phyloP scores from a whole-genome alignment of 1,284 basidiomycete genomes.

The Ustilago loliicola region DNA sequence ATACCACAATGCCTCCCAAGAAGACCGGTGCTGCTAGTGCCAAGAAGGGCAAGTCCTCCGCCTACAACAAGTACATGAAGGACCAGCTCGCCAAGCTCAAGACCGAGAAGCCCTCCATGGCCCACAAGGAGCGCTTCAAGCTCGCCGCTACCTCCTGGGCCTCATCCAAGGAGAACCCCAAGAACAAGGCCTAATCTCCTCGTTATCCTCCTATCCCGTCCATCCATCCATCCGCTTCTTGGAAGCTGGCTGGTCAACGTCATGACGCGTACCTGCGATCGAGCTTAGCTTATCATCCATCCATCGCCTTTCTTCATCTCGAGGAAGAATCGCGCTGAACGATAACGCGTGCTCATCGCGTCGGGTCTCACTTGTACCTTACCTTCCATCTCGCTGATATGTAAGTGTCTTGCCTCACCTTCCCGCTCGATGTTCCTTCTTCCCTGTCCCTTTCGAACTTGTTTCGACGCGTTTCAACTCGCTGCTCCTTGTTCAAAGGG shows the following conservation, averaged over 20 bases:
- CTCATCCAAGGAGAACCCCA: constrained; percentile 57
- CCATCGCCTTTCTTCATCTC: neutral
- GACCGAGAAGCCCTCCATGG: constrained; percentile 55
- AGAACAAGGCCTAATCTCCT: constrained; percentile 51
- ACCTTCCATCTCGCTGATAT: constrained; percentile 7
- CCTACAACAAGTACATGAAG: constrained; percentile 60
- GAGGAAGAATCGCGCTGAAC: neutral
- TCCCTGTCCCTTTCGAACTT: neutral
- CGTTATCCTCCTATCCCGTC: neutral
- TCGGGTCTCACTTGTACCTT: constrained; percentile 1
- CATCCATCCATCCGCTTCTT: constrained; percentile 14
- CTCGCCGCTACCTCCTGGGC: constrained; percentile 57
- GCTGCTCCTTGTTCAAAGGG: neutral
- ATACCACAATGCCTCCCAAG: constrained; percentile 54
- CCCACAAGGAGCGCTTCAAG: constrained; percentile 67
- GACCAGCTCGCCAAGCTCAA: constrained; percentile 59
- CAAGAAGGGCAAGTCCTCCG: constrained; percentile 55
- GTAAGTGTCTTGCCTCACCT: constrained; percentile 8
- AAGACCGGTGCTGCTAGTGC: constrained; percentile 51
- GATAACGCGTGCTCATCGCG: neutral
- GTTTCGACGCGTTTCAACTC: constrained; percentile 10
- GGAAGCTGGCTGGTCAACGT: neutral
- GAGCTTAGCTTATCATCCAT: neutral
- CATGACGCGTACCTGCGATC: constrained; percentile 2
- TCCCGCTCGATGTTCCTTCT: neutral